Evolutionary conservation across 164 flowering plant species (phyloP), one percentile per base, ranked within the genome.

Genomic region (Macadamia tetraphylla): DNA sequence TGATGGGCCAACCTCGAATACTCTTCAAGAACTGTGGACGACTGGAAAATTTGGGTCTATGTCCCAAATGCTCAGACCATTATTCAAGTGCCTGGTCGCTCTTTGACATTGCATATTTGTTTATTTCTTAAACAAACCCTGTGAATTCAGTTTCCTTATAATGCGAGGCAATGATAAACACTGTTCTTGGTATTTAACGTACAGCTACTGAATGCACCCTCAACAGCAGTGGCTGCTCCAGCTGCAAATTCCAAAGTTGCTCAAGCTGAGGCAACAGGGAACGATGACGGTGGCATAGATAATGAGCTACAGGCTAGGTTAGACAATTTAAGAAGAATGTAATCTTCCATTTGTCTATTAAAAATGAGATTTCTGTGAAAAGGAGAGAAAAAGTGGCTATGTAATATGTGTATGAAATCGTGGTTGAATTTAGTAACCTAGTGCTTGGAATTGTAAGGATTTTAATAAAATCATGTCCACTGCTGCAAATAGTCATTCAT

Each of bases 161-260:
- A 46, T 46, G 13, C 51, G 13, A 8, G 51, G 51, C 6, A 46
- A 46, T 46, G 6, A 46, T 46, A 8, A 23, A 8, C 12, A 46
- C 12, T 9, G 3, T 8, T 8, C 51, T 5, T 53, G 17, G 13
- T 53, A 23, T 49, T 70, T 49, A 0, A 42, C 66, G 6, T 48
- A 29, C 88, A 88, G 91, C 88, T 88, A 66, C 75, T 88, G 29
- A 88, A 78, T 75, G 94, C 94, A 17, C 94, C 94, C 44, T 88
- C 94, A 44, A 53, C 79, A 4, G 73, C 83, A 52, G 91, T 88
- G 12, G 83, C 88, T 42, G 85, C 87, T 49, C 91, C 94, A 62
- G 83, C 88, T 18, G 81, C 79, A 13, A 85, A 81, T 76, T 74
- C 59, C 17, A 88, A 88, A 78, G 86, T 84, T 51, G 77, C 89